Conservation (phyloP, 805 yeast species). For the Yarrowia phangngaensis region DNA sequence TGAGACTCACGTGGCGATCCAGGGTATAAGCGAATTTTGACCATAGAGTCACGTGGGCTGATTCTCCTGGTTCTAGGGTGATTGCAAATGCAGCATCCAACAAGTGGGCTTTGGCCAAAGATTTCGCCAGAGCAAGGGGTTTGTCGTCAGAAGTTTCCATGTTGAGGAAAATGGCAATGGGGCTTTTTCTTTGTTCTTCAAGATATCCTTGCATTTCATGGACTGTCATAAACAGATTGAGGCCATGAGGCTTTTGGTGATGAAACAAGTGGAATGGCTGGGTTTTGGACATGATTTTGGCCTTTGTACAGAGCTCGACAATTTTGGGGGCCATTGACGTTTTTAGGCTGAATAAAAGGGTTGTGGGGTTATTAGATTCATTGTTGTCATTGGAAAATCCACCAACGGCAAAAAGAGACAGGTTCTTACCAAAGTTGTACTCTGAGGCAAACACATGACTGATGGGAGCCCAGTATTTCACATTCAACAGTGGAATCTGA, state of each 20-base stretch:
- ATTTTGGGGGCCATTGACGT: constrained; percentile 41
- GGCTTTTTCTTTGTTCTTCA: constrained; percentile 46
- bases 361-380: background rate
- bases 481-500: constrained; percentile 63
- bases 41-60: constrained; percentile 32
- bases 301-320: constrained; percentile 58
- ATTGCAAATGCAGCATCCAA: constrained; percentile 52
- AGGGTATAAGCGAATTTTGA: constrained; percentile 34
- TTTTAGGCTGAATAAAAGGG: background rate
- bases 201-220: constrained; percentile 40
- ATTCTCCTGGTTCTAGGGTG: constrained; percentile 41
- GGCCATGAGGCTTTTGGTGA: constrained; percentile 13
- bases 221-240: constrained; percentile 38
- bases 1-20: constrained; percentile 34
- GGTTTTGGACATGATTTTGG: constrained; percentile 67
- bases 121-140: constrained; percentile 39
- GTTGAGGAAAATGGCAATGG: constrained; percentile 65
- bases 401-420: constrained; percentile 33
- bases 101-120: constrained; percentile 33
- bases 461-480: constrained; percentile 63
- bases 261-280: constrained; percentile 85
- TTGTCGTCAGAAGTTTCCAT: constrained; percentile 43
- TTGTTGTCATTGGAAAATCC: no score
- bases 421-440: constrained; percentile 39
- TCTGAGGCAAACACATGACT: constrained; percentile 52